These are phyloP conservation scores for Colletotrichum spaethianum DNA, from an alignment of 2,329 filamentous ascomycete genomes.

Conservation along the genomic window DNA sequence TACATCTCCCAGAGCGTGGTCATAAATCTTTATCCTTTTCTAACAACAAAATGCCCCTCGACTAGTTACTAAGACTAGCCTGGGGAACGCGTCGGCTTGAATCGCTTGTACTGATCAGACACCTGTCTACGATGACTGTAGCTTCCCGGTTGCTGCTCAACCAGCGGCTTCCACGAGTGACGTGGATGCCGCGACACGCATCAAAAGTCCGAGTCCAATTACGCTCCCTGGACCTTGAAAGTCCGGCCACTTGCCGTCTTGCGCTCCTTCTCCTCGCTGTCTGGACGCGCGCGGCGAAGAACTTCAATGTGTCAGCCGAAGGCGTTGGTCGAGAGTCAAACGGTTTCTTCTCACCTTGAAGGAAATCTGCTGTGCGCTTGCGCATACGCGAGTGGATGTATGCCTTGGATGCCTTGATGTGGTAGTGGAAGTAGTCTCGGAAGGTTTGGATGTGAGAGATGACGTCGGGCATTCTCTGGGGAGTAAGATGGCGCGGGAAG, in stretches of 20 bases:
- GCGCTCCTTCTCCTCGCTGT: slow-evolving; percentile 96
- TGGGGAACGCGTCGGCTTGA: not conserved
- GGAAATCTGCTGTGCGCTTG: slow-evolving; percentile 96
- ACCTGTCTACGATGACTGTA: not conserved
- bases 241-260: slow-evolving; percentile 98
- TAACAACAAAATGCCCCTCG: not conserved
- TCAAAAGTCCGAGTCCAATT: not conserved
- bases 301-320: slow-evolving; percentile 66
- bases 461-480: slow-evolving; percentile 91
- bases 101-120: not conserved
- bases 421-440: slow-evolving; percentile 99
- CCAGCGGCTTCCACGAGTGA: not conserved
- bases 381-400: slow-evolving; percentile 99
- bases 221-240: slow-evolving; percentile 73
- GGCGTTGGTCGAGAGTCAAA: not conserved
- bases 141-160: not conserved
- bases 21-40: slow-evolving; percentile 31
- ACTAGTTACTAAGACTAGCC: not conserved
- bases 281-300: slow-evolving; percentile 93
- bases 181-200: not conserved
- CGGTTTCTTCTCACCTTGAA: slow-evolving; percentile 81
- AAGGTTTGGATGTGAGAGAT: slow-evolving; percentile 99
- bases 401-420: slow-evolving; percentile 99
- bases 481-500: slow-evolving; percentile 94
- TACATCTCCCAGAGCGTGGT: slow-evolving; percentile 3